Evolutionary conservation across 495 filamentous ascomycete species (phyloP), one percentile per base, ranked within the genome.

Genomic region (Filosporella fistucella): DNA sequence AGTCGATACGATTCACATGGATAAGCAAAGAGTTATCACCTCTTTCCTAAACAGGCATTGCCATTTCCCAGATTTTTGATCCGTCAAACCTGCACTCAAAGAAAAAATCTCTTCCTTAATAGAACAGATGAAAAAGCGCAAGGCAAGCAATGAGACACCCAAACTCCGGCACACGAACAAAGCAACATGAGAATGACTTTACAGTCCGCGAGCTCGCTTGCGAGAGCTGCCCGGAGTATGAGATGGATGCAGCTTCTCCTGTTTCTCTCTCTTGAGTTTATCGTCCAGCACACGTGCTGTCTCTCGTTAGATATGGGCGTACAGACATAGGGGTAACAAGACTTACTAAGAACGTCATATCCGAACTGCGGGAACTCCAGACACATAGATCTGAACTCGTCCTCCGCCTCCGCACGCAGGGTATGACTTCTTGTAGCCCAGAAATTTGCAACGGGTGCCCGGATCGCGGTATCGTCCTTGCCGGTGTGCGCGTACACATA

Each of bases 301-400:
- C 6, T n/a, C 17, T 34, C 2, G 2, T 46, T 20, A 9, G 11
- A 21, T n/a, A 22, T 14, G 8, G 2, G 24, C 17, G 33, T 11
- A 44, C 24, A 25, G 18, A 17, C 6, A 17, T 23, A 21, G 5
- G 37, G 20, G 22, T 35, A 28, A 50, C 10, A 16, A 35, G 35
- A 68, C 72, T 47, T 68, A 76, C 74, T 77, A 20, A 96, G 74
- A n/a, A 97, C 86, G 66, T 97, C 91, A 65, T 86, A 95, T 26
- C 81, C 82, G 52, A 97, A 96, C 57, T 91, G 82, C 13, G 91
- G 91, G 54, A 84, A 91, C 63, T 95, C 88, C 44, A 94, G 67
- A 68, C 91, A 94, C 64, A 96, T 78, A 41, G 69, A 62, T 56
- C 80, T 75, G 71, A 95, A 95, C 58, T 86, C 84, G 0, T 83